Evolutionary conservation across 371 early-diverging fungal genomes (phyloP), one percentile per base, ranked within the genome.

Genomic region (Mucor racemosus): DNA sequence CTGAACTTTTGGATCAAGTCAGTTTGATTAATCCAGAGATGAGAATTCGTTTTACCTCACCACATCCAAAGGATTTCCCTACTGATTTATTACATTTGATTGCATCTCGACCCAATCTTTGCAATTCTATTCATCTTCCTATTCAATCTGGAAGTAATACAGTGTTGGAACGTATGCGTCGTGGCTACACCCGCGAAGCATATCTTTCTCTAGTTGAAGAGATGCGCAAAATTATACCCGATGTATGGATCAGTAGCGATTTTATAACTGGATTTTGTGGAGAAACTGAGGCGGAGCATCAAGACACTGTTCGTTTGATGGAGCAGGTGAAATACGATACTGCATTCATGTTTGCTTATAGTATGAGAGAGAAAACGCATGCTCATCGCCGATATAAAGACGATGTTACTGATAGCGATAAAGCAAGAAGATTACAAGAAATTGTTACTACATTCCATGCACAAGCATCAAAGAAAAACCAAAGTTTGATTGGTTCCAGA

Each of bases 11-110:
- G 50, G 89, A 91, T 46, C 74, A 77, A 50, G 88, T 93, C 15
- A 86, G 92, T 19, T 70, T 82, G 56, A 76, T 91, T 21, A 84
- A 92, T 58, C 90, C 90, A 13, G 90, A 92, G 80, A 88, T 93
- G 88, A 87, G 93, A 57, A 82, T 93, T 55, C 84, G 91, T 41
- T 93, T 93, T 66, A 92, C 92, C 9, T 91, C 91, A 35, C 93
- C 93, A 21, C 93, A 93, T 70, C 93, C 93, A 33, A 93, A 93
- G 75, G 92, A 93, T 69, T 93, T 93, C 62, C 93, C 93, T 15
- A 88, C 87, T 17, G 90, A 90, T 41, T 74, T 93, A 15, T 65
- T 93, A 58, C 78, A 88, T 58, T 68, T 90, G 33, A 92, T 93
- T 60, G 85, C 87, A 10, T 84, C 84, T 58, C 72, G 84, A 64